A percentile compares a stretch with the other conserved stretches of the same genome.
phyloP scores from a whole-genome alignment of 2,329 filamentous ascomycete genomes.

The Colletotrichum sp. region DNA sequence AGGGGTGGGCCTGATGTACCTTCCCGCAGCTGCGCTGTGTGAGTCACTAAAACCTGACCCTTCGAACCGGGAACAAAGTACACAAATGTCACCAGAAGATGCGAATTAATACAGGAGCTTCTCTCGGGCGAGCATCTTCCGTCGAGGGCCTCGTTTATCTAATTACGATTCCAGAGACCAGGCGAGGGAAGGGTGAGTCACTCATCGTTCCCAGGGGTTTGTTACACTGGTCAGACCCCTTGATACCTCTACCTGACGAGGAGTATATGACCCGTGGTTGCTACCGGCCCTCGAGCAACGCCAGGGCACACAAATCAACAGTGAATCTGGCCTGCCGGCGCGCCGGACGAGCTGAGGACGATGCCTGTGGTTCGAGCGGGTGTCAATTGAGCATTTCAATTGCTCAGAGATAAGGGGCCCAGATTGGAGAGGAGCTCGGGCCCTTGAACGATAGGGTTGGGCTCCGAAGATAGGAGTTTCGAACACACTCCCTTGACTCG shows the following conservation, averaged over 20 bases:
- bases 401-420: conserved; percentile 19
- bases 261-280: not conserved
- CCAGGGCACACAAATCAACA: not conserved
- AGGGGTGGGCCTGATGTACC: not conserved
- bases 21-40: not conserved
- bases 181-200: not conserved
- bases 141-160: not conserved
- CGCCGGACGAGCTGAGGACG: not conserved
- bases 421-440: not conserved
- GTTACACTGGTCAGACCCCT: not conserved
- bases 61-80: not conserved
- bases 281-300: not conserved
- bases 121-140: not conserved
- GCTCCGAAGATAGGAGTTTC: not conserved
- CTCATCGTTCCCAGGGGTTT: not conserved
- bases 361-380: not conserved
- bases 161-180: not conserved
- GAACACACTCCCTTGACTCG: not conserved
- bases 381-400: conserved; percentile 17
- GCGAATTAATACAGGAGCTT: not conserved
- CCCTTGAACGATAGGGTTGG: not conserved
- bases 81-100: not conserved
- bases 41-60: conserved; percentile 3
- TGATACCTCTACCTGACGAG: not conserved
- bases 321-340: not conserved